Evolutionary conservation across 441 rosid species (phyloP).

Genomic region (Hura crepitans): DNA sequence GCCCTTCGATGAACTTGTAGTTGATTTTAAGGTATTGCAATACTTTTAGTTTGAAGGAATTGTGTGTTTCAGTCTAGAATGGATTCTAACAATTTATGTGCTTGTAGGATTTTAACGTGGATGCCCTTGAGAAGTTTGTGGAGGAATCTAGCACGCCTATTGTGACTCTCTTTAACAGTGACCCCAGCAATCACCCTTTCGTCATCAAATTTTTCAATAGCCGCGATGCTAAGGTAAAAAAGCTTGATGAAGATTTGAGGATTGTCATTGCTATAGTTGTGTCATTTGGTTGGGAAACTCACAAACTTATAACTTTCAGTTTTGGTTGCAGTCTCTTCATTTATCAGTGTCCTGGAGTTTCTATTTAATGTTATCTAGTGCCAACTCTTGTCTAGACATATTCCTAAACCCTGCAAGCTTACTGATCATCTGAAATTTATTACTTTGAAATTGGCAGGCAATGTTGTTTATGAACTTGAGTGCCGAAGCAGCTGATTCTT

Average conservation of each 20-base stretch:
- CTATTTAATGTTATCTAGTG: too few relatives aligned
- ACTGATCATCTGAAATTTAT: conserved; percentile 9
- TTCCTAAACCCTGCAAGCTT: not conserved
- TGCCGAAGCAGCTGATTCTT: conserved; percentile 47
- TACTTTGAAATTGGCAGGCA: conserved; percentile 46
- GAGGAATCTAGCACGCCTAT: conserved; percentile 66
- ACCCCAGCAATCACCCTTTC: conserved; percentile 73
- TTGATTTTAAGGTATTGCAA: conserved; percentile 66
- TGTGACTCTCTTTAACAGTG: conserved; percentile 65
- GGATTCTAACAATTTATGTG: conserved; percentile 22
- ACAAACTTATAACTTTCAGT: not conserved
- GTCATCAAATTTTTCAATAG: conserved; percentile 77
- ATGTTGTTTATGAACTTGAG: conserved; percentile 80
- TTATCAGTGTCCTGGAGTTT: not conserved
- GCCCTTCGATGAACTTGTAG: conserved; percentile 91
- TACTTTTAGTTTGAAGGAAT: not conserved
- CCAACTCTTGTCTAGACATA: not conserved
- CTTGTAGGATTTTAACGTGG: conserved; percentile 66
- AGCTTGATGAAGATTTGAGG: not conserved
- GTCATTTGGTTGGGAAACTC: not conserved
- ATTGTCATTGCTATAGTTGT: too few relatives aligned
- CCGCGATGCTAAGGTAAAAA: conserved; percentile 57
- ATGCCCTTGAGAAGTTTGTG: conserved; percentile 68
- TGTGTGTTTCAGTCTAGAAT: not conserved
- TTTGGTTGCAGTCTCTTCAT: not conserved